Evolutionary conservation across 1,284 basidiomycete genomes (phyloP).

Genomic region (Amylostereum chailletii): DNA sequence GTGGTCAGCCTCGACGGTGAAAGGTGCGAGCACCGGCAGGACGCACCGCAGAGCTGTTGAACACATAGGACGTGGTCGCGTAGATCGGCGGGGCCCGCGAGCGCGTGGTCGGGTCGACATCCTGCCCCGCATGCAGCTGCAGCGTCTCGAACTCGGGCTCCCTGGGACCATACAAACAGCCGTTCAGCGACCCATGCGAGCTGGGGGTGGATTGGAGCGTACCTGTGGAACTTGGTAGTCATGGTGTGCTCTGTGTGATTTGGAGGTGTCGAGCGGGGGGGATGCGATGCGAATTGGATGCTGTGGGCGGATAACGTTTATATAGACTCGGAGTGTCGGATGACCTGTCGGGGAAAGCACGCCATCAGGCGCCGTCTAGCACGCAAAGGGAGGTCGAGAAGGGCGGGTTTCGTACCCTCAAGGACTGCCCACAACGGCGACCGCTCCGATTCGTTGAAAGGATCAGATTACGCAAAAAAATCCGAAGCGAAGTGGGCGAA

Average conservation of each 20-base stretch:
- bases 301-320: too few relatives aligned
- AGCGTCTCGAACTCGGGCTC: constrained; percentile 75
- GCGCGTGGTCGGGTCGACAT: constrained; percentile 62
- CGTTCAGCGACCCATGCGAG: not conserved
- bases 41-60: constrained; percentile 64
- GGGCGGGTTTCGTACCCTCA: too few relatives aligned
- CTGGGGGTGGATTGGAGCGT: not conserved
- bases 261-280: too few relatives aligned
- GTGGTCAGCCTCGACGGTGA: not conserved
- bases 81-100: constrained; percentile 83
- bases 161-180: constrained; percentile 21
- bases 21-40: not conserved
- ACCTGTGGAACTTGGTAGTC: constrained; percentile 6
- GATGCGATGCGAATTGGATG: too few relatives aligned
- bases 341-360: too few relatives aligned
- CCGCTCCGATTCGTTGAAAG: too few relatives aligned
- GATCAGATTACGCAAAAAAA: too few relatives aligned
- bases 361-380: too few relatives aligned
- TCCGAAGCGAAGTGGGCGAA: too few relatives aligned
- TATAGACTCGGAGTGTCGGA: too few relatives aligned
- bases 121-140: constrained; percentile 79
- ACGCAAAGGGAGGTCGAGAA: too few relatives aligned
- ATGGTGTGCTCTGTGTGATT: not conserved
- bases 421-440: too few relatives aligned
- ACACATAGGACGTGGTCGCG: constrained; percentile 69